Conservation (phyloP, 371 early-diverging fungal genomes). For the Rhizopus stolonifer region DNA sequence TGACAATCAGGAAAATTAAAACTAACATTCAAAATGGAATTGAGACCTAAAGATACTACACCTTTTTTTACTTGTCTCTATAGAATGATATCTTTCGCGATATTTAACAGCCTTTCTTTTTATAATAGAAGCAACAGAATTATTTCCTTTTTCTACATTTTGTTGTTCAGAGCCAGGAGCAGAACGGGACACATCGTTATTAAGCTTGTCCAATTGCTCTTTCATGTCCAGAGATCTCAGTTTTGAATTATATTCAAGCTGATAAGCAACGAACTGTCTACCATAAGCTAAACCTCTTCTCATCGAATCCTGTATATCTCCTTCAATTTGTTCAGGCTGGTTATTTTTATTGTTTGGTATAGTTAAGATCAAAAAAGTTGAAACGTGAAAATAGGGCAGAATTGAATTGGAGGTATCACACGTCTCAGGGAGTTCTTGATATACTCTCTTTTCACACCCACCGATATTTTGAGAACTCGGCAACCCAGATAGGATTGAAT, state of each 20-base stretch:
- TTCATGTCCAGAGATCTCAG: no score
- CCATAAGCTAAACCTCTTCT: not conserved
- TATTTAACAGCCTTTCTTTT: constrained; percentile 2
- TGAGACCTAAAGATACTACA: not conserved
- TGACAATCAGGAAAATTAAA: not conserved
- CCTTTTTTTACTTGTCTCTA: not conserved
- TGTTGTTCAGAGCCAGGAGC: no score
- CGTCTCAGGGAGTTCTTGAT: no score
- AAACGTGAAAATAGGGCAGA: not conserved
- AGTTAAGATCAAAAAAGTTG: not conserved
- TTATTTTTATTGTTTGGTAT: not conserved
- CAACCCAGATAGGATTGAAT: no score
- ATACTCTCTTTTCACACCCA: no score
- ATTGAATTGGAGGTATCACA: not conserved
- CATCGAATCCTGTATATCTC: not conserved
- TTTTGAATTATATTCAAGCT: no score
- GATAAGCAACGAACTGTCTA: not conserved
- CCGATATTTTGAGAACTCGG: no score
- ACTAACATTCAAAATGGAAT: constrained; percentile 1
- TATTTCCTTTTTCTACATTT: no score
- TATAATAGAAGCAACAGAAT: not conserved
- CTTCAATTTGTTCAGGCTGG: no score
- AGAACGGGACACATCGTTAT: no score
- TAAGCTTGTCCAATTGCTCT: no score
- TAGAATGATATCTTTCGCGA: not conserved